Evolutionary conservation across 2,329 filamentous ascomycete species (phyloP), one percentile per base, ranked within the genome.

Genomic region (Balansia obtecta): DNA sequence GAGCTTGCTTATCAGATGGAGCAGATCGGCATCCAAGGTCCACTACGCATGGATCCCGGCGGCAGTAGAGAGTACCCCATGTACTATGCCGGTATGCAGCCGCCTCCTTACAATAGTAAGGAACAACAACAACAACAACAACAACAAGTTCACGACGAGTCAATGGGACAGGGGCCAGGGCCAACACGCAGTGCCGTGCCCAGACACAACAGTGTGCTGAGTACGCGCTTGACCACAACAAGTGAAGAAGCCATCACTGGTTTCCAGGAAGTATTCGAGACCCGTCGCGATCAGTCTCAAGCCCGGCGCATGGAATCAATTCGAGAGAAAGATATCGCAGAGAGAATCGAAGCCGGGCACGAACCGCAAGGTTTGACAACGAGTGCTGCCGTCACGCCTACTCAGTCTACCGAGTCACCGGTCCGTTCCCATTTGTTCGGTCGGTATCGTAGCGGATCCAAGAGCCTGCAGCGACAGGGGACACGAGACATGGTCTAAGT

Each of bases 1-100:
- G 88, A 93, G 54, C 72, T 97, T 61, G 95, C 95, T 85, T 74
- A 86, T 38, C 81, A 87, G 50, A 89, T 96, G 73, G 78, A 86
- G 54, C 81, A 88, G 50, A 75, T 91, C 48, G 88, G 88, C 52
- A 93, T 95, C 63, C 86, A 95, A 72, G 86, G 86, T 50, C 88
- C 89, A 5, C 65, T 65, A 60, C 68, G 69, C 50, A 58, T 67
- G 52, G 69, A 82, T 64, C 83, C 85, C 50, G 86, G 86, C 57
- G 81, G 82, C 61, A 84, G 80, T 62, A 72, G 80, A 55, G 81
- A 83, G 44, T 77, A 80, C 59, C 86, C 86, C 2, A 72, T 87
- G 60, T 87, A 70, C 61, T 74, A 71, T 60, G 54, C 66, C 48
- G 65, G 61, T 47, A 53, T 60, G 45, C 60, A 63, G 22, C 65